Percentiles rank a stretch among this genome's conserved stretches.
Conservation (phyloP, 257 asterid genomes). For the Plectranthus barbatus region DNA sequence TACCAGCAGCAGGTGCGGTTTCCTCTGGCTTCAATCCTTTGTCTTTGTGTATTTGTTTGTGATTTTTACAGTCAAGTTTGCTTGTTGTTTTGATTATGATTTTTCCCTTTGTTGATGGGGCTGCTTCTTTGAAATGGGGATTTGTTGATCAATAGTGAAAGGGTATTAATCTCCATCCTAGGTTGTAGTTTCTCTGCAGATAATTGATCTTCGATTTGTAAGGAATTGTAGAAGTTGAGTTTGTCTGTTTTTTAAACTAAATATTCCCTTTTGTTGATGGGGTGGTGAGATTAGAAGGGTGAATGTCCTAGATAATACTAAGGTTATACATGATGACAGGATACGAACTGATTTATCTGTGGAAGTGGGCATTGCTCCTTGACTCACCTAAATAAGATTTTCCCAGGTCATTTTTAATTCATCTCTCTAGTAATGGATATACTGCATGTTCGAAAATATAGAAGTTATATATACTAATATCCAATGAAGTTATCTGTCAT, state of each 20-base stretch:
- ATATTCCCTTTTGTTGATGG: neutral
- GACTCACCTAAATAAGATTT: no score
- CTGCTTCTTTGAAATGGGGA: neutral
- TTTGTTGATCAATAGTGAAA: neutral
- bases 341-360: no score
- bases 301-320: no score
- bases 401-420: no score
- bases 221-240: no score
- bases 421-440: no score
- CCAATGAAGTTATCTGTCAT: neutral
- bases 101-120: neutral
- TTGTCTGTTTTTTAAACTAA: neutral
- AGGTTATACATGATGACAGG: no score
- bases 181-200: neutral
- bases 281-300: neutral
- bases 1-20: conserved; percentile 79
- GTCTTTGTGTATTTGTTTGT: neutral
- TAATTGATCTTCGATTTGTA: neutral
- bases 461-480: no score
- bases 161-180: neutral
- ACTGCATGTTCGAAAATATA: no score
- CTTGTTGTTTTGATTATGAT: neutral
- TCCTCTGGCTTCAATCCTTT: neutral
- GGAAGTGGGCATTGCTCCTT: no score
- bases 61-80: no score